These are phyloP conservation scores for Chaetomium fimeti DNA, from an alignment of 495 filamentous ascomycete species.

Conservation along the genomic window DNA sequence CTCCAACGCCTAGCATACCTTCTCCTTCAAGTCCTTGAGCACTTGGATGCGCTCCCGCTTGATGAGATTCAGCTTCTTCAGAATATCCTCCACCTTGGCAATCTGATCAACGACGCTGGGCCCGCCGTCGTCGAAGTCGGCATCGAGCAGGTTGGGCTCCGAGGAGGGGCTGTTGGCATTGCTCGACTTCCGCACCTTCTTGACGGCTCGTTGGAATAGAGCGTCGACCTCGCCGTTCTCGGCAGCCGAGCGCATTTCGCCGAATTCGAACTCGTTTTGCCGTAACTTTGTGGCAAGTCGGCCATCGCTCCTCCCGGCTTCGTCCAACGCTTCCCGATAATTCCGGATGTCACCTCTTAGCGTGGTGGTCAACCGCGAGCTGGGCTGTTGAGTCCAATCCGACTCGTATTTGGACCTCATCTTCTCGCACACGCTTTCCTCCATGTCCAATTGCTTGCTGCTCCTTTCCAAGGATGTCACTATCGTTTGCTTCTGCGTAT, in stretches of 20 bases:
- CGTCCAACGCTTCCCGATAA: slow-evolving; percentile 83
- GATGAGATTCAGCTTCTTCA: slow-evolving; percentile 87
- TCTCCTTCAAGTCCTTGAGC: slow-evolving; percentile 94
- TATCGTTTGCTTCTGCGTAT: slow-evolving; percentile 72
- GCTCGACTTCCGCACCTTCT: slow-evolving; percentile 58
- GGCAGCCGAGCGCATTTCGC: slow-evolving; percentile 91
- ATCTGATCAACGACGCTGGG: slow-evolving; percentile 88
- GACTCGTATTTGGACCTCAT: slow-evolving; percentile 96
- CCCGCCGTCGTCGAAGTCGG: slow-evolving; percentile 79
- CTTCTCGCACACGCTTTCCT: slow-evolving; percentile 97
- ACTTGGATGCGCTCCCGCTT: slow-evolving; percentile 89
- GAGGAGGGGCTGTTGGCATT: slow-evolving; percentile 58
- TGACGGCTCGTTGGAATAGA: slow-evolving; percentile 78
- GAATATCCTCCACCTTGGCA: slow-evolving; percentile 78
- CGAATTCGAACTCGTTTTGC: slow-evolving; percentile 81
- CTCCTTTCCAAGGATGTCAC: slow-evolving; percentile 69
- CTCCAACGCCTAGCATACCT: slow-evolving; percentile 55
- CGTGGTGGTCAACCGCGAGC: slow-evolving; percentile 80
- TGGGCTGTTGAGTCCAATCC: slow-evolving; percentile 97
- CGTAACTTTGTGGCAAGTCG: slow-evolving; percentile 82
- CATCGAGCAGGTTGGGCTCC: slow-evolving; percentile 81
- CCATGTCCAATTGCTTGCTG: slow-evolving; percentile 86
- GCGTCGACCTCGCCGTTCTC: slow-evolving; percentile 86
- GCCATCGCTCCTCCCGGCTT: slow-evolving; percentile 82
- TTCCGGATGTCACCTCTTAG: slow-evolving; percentile 80